Base-by-base conservation (phyloP, 768 basidiomycete species). In the Pleurotus ostreatus region DNA sequence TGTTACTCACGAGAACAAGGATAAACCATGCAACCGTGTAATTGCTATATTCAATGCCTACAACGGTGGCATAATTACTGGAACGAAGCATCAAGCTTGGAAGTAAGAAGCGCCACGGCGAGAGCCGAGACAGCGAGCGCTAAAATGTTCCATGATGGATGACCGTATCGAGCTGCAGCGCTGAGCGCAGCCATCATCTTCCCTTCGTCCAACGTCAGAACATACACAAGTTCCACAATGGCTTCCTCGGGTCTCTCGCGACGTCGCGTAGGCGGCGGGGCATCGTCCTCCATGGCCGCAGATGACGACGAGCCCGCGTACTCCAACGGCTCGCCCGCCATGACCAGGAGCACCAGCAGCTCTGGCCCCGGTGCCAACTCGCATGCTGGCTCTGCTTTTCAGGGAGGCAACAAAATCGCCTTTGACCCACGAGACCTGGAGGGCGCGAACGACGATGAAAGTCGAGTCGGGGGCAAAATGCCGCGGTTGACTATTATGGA, bases 401-500 rank as follows among this genome's bases (percentile, higher is more conserved):
- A 88, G 57, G 90, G 93, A 47, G 85, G 94, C 23, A 84, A 81
- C 63, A 92, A 88, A 75, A 84, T 99, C 65, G 97, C 96, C 4
- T 98, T 80, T 66, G 97, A 98, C 77, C 94, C 94, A 2, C 76
- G 93, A 54, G 97, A 99, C 73, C 70, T 97, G 61, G 74, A 89
- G 66, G 80, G 83, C 54, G 86, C 82, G 38, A 78, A 78, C 45
- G 83, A 88, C 62, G 84, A 86, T 59, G 77, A 68, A n/a, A 49
- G 45, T 15, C 78, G 76, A 55, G 65, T 80, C 55, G 86, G 88
- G 2, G 89, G 87, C 16, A 85, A 81, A 70, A 80, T 88, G 70
- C 97, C 97, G 2, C 78, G 78, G 56, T 74, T 99, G 63, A 99
- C 97, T 22, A 80, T 99, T 56, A 91, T 98, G 90, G 97, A 99